Base-by-base conservation (phyloP, 306 rosid species). In the Prunus davidiana region DNA sequence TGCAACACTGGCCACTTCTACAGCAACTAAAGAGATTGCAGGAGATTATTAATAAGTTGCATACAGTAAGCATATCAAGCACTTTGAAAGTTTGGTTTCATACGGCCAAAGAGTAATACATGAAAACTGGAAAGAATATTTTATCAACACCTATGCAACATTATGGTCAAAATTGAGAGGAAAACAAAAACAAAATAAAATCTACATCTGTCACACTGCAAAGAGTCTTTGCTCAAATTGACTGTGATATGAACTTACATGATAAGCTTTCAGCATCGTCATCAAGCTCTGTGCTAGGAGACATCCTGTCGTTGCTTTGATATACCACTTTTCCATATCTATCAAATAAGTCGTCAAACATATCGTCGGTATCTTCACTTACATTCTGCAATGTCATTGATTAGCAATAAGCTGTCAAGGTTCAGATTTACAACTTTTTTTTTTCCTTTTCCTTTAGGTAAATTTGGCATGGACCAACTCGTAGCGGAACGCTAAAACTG, bases 201-300 rank as follows among this genome's bases (percentile, higher is more conserved):
- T 73, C 61, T 20, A n/a, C 30, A 64, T 67, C 16, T 6, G 19
- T 15, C 60, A 54, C 27, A 70, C 49, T 28, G 30, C 69, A 49
- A 73, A 63, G 60, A 57, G 45, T 46, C 12, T 67, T 38, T 45
- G 10, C 22, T 68, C 22, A 18, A 9, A 55, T 9, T 56, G n/a
- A 16, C 11, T 43, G 4, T 15, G 67, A 74, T 71, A 78, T 71
- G 30, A 76, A 70, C 96, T 88, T 88, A 92, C 98, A 95, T 68
- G 97, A 90, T 66, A 95, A 86, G 90, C 97, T 90, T 80, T 95
- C 97, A 1, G 98, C 87, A 74, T 95, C 98, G 74, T 94, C 97
- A 62, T 95, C 97, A 61, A 92, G 72, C 84, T 95, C 98, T 64
- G 83, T 93, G 56, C 76, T 85, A 12, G 84, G 87, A 80, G 89